Base-by-base conservation (phyloP, 495 filamentous ascomycete species). In the Xylaria acuta region DNA sequence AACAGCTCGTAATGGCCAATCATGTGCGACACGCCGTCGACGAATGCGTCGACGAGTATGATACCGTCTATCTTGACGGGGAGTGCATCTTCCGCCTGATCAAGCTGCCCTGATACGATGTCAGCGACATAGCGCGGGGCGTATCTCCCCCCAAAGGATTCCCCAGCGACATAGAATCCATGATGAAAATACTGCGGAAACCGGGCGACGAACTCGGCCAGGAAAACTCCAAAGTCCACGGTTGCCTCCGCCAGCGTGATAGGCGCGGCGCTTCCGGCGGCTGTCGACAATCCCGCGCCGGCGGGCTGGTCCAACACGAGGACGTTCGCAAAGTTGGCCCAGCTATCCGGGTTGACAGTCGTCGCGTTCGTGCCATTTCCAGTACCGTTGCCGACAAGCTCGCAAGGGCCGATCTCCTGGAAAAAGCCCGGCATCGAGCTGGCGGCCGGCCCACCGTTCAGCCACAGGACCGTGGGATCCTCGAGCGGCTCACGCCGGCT, bases 81-180 rank as follows among this genome's bases (percentile, higher is more conserved):
- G 16, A 36, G 16, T 12, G 45, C 51, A 32, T 54, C 47, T 36
- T 14, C 51, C 4, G 51, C 51, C 12, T 27, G 45, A 14, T 25
- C 34, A 9, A 32, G 66, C 20, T 69, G 45, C n/a, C 14, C 20
- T 8, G 36, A 36, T 14, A 69, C 34, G 71, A 93, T 93, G 82
- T 93, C 91, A 2, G 87, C 86, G 53, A 90, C 86, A 73, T 92
- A 92, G 32, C 90, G 88, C 5, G 91, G 91, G 70, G 92, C 91
- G 78, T 92, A 93, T 80, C 93, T 91, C 51, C 91, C 91, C 74
- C 88, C 91, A 73, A 92, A 93, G 14, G 90, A 92, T 79, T 93
- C 91, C 69, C 91, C 91, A 56, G 91, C 87, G 77, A 93, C 93
- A 83, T 75, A 75, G 25, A 69, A 41, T 20, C 36, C 66, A 6